A percentile compares a stretch with the other conserved stretches of the same genome.
Evolutionary conservation across 83 land plant genomes (phyloP).

Genomic region (Picea abies): DNA sequence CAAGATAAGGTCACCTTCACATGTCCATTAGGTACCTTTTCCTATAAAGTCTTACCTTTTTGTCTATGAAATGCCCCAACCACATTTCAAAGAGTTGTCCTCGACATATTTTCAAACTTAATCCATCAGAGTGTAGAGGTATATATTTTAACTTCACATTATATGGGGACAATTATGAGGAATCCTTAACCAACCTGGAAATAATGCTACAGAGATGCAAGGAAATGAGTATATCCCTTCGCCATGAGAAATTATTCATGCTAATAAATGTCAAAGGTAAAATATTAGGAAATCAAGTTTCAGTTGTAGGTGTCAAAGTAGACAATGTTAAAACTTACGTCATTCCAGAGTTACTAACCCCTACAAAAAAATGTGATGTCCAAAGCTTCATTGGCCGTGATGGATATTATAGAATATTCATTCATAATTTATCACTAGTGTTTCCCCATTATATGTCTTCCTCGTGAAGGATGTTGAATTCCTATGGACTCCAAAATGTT

Average conservation of each 20-base stretch:
- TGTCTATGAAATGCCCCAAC: not conserved
- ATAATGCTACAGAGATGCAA: not conserved
- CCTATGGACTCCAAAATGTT: not conserved
- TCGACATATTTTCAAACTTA: not conserved
- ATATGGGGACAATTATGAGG: not conserved
- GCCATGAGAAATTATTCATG: not conserved
- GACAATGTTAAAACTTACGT: not conserved
- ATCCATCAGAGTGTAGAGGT: not conserved
- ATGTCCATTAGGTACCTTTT: not conserved
- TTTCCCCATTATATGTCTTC: not conserved
- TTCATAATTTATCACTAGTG: not conserved
- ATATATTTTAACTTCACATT: not conserved
- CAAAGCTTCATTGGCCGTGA: not conserved
- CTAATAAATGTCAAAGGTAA: not conserved
- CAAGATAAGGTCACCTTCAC: not conserved
- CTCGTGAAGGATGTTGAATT: not conserved
- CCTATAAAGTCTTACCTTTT: not conserved
- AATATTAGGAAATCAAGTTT: not conserved
- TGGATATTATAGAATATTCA: not conserved
- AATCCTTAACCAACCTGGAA: not conserved
- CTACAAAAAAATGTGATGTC: not conserved
- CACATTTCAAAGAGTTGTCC: not conserved
- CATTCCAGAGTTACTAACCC: not conserved
- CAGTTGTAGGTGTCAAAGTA: not conserved
- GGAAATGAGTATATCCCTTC: not conserved